Evolutionary conservation across 495 filamentous ascomycete genomes (phyloP).

Genomic region (Annulohypoxylon maeteangense): DNA sequence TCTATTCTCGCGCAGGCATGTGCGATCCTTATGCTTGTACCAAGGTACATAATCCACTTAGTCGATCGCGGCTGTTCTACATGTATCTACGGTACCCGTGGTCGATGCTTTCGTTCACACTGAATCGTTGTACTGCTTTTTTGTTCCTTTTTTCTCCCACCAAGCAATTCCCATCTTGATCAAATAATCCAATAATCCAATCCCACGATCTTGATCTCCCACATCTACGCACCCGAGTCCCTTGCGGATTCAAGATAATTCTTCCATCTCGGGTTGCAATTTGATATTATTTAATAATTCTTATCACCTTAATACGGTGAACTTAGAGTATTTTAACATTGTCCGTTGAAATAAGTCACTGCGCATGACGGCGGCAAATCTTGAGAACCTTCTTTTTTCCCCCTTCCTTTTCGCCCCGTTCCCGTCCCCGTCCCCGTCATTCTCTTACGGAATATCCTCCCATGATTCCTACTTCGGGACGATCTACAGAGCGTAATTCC

Average conservation of each 20-base stretch:
- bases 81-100: conserved; percentile 4
- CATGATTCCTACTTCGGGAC: conserved; percentile 35
- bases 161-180: conserved; percentile 38
- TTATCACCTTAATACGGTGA: not conserved
- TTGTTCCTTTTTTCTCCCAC: conserved; percentile 41
- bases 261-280: conserved; percentile 5
- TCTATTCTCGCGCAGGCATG: conserved; percentile 17
- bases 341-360: conserved; percentile 4
- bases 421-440: not conserved
- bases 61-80: conserved; percentile 25
- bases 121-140: conserved; percentile 32
- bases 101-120: conserved; percentile 34
- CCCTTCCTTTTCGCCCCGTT: conserved; percentile 8
- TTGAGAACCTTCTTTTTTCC: conserved; percentile 10
- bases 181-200: conserved; percentile 25
- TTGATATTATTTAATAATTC: conserved; percentile 18
- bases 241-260: conserved; percentile 13
- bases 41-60: conserved; percentile 33
- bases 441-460: conserved; percentile 33
- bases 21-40: conserved; percentile 25
- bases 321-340: conserved; percentile 12
- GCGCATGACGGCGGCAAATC: conserved; percentile 29
- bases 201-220: conserved; percentile 32
- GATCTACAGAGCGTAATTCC: conserved; percentile 4
- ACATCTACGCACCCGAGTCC: conserved; percentile 16